Evolutionary conservation across 108 stramenopile species (phyloP), one percentile per base, ranked within the genome.

Genomic region (Cyclotella baltica): DNA sequence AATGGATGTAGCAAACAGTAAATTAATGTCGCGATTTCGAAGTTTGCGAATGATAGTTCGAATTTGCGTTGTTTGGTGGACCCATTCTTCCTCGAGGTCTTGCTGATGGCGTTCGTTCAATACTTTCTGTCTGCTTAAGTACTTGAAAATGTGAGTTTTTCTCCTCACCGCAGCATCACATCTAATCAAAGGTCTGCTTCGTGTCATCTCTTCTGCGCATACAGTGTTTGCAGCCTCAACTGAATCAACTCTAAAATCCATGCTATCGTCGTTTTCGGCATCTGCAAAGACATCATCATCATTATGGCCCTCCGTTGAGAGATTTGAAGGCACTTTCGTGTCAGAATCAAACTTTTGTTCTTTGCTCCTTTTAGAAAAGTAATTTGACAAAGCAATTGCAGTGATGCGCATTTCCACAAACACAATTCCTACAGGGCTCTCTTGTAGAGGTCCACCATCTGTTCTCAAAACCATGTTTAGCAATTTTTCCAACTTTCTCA

Each of bases 1-100:
- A 46, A 90, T 78, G 13, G 87, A 88, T 23, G 89, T 90, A 3
- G 89, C 89, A 61, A 90, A 75, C 20, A 90, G 67, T 4, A 90
- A 52, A 67, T 90, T 90, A 1, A 85, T 66, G 30, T 88, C 75
- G 33, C 77, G 61, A n/a, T 65, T 56, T 40, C 87, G 80, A 20
- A 90, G 77, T 35, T 50, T 67, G 47, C 56, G 62, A 56, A 90
- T 65, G 5, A 85, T 80, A 36, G 75, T 70, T 43, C 85, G 58
- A 29, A 86, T 67, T 23, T 67, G 58, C 13, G 38, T 61, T 22
- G 67, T 73, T 37, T 58, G 47, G 50, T 87, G 88, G 1, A 87
- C 33, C 83, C 84, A 87, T 20, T 70, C 64, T 25, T 79, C 40
- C 31, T 48, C 28, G 33, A 57, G 40, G 27, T 87, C 68, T 31